Conservation (phyloP, 2,329 filamentous ascomycete genomes). For the Aspergillus ustus region DNA sequence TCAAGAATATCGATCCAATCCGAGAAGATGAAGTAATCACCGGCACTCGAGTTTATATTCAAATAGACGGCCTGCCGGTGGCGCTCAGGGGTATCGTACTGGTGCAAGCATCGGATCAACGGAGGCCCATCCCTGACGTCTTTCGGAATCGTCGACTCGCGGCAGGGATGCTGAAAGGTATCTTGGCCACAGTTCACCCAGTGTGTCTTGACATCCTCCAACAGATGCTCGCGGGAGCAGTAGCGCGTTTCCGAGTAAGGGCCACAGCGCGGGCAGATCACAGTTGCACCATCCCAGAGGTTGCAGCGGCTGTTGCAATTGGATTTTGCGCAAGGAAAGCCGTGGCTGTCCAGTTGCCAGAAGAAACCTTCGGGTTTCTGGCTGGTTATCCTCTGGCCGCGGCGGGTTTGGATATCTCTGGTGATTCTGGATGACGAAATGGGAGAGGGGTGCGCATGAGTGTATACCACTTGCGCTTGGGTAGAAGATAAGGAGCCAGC, state of each 20-base stretch:
- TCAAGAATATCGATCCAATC: constrained; percentile 28
- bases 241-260: constrained; percentile 45
- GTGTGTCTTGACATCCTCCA: constrained; percentile 41
- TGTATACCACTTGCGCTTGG: background rate
- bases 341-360: constrained; percentile 54
- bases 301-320: constrained; percentile 37
- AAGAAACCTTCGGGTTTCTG: constrained; percentile 29
- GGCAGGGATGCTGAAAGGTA: constrained; percentile 29
- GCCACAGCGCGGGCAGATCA: constrained; percentile 47
- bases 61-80: constrained; percentile 42
- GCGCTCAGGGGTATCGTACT: constrained; percentile 40
- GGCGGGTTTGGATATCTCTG: constrained; percentile 21
- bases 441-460: constrained; percentile 8
- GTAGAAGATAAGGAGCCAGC: background rate
- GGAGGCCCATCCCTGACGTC: constrained; percentile 27
- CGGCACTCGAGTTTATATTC: constrained; percentile 25
- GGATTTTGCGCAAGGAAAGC: constrained; percentile 46
- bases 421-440: background rate
- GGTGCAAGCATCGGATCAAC: constrained; percentile 33
- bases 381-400: background rate
- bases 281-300: constrained; percentile 34
- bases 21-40: constrained; percentile 44
- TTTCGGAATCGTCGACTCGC: constrained; percentile 27
- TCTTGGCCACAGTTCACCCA: constrained; percentile 34
- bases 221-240: constrained; percentile 42